These are phyloP conservation scores for Tricholoma hemisulphureum DNA, from an alignment of 768 basidiomycete species.

Conservation along the genomic window DNA sequence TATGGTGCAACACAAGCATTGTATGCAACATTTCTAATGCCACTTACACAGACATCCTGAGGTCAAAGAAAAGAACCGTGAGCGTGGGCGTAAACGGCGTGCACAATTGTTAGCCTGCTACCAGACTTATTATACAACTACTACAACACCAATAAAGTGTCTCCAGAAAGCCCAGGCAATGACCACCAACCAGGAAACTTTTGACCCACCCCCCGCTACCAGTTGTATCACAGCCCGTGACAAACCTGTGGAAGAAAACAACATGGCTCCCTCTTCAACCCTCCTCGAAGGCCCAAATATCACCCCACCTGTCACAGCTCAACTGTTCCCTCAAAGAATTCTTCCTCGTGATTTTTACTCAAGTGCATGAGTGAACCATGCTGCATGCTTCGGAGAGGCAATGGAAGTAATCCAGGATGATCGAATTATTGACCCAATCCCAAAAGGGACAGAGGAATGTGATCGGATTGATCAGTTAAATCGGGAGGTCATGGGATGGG, in stretches of 20 bases:
- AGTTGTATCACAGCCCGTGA: neutral
- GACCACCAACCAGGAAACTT: neutral
- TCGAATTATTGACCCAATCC: neutral
- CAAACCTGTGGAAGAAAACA: neutral
- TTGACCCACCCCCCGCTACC: neutral
- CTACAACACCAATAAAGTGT: neutral
- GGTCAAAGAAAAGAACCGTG: neutral
- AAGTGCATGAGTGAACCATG: neutral
- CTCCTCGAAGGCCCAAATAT: neutral
- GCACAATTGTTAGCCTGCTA: neutral
- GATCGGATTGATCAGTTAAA: neutral
- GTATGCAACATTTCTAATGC: neutral
- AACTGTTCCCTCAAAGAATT: neutral
- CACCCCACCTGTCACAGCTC: neutral
- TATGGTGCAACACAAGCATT: neutral
- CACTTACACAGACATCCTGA: neutral
- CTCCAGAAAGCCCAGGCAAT: neutral
- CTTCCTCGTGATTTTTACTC: neutral
- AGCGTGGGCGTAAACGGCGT: neutral
- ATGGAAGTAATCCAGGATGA: neutral
- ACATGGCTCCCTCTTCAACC: neutral
- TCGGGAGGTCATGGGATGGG: neutral
- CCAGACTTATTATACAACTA: neutral
- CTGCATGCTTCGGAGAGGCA: neutral
- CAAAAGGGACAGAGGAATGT: neutral